Conservation (phyloP, 73 alveolate species). For the Durusdinium trenchii region DNA sequence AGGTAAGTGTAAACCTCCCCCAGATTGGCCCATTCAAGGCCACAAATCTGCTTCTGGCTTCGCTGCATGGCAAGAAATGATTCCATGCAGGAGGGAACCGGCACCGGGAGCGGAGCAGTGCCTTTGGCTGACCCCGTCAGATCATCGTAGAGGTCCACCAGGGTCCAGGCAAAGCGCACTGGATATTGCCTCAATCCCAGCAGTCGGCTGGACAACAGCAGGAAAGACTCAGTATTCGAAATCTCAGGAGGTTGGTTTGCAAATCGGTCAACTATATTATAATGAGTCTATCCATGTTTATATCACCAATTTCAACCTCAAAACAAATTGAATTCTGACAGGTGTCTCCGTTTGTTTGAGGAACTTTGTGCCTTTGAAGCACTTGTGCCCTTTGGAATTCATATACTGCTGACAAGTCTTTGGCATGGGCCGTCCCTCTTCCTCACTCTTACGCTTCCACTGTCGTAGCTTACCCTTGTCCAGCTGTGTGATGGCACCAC, state of each 20-base stretch:
- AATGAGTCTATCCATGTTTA: background rate
- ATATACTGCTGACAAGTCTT: background rate
- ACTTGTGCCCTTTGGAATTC: background rate
- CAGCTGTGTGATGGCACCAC: background rate
- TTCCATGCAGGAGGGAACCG: background rate
- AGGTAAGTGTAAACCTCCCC: background rate
- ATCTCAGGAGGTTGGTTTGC: too few species aligned
- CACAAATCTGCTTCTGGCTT: background rate
- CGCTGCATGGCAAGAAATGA: background rate
- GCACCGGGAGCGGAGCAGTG: background rate
- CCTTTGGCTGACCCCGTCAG: background rate
- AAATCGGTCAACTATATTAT: too few species aligned
- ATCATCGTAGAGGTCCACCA: conserved; percentile 1
- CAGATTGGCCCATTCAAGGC: background rate
- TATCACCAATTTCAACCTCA: background rate
- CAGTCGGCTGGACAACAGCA: background rate
- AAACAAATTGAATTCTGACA: background rate
- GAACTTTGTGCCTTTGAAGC: conserved; percentile 12
- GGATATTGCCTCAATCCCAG: background rate
- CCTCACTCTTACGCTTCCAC: background rate
- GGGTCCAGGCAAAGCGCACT: background rate
- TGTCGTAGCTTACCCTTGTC: background rate
- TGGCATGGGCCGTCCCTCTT: background rate
- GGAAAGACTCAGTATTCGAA: too few species aligned
- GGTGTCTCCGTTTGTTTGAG: background rate